A percentile compares a stretch with the other conserved stretches of the same genome.
phyloP scores from a whole-genome alignment of 352 stramenopile genomes.

The Aphanomyces invadans region DNA sequence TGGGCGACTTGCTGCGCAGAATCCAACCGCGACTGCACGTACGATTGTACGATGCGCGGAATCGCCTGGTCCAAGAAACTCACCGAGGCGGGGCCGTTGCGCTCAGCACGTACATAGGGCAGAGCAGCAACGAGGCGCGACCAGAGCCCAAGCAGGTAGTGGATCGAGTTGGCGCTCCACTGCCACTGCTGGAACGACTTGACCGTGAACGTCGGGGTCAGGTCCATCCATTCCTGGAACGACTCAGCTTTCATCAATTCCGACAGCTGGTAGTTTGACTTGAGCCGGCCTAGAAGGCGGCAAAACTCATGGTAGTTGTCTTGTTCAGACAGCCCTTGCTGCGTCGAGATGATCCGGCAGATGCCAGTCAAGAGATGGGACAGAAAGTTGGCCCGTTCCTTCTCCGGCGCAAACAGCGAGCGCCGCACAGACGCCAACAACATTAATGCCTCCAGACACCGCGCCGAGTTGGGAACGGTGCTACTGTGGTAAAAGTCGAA shows the following conservation, averaged over 20 bases:
- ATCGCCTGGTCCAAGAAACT: conserved; percentile 68
- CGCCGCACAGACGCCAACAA: conserved; percentile 92
- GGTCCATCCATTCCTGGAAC: conserved; percentile 96
- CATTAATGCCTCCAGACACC: conserved; percentile 95
- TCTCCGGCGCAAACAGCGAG: conserved; percentile 96
- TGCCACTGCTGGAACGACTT: conserved; percentile 96
- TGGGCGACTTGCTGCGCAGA: conserved; percentile 89
- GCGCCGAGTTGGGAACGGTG: conserved; percentile 87
- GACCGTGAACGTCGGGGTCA: conserved; percentile 94
- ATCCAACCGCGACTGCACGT: conserved; percentile 93
- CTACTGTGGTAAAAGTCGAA: conserved; percentile 96
- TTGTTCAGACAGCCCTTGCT: conserved; percentile 95
- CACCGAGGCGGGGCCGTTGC: conserved; percentile 41
- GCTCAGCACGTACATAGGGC: conserved; percentile 90
- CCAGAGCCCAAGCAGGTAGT: conserved; percentile 97
- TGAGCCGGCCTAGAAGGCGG: conserved; percentile 93
- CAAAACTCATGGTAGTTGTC: conserved; percentile 99
- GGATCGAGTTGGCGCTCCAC: conserved; percentile 90
- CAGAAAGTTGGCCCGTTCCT: conserved; percentile 92
- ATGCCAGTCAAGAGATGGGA: conserved; percentile 90
- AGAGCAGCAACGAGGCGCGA: conserved; percentile 92
- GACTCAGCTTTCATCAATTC: conserved; percentile 95
- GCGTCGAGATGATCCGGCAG: conserved; percentile 88
- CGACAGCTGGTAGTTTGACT: conserved; percentile 97
- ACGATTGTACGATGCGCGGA: conserved; percentile 90